Evolutionary conservation across 1,284 basidiomycete species (phyloP).

Genomic region (Leccinum subspadiceum): DNA sequence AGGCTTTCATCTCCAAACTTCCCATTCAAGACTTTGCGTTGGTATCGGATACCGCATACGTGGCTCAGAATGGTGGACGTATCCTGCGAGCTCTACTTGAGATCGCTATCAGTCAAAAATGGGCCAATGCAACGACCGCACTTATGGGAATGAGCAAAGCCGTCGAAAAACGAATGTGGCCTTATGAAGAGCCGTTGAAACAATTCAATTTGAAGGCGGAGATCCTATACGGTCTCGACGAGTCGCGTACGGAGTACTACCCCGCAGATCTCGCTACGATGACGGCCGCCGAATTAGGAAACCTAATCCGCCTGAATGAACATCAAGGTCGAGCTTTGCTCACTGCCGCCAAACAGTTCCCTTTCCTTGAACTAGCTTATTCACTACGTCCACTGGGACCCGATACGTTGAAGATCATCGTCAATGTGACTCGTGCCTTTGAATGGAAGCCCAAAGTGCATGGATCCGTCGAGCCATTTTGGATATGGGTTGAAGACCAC

Average conservation of each 20-base stretch:
- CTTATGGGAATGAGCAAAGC: constrained; percentile 94
- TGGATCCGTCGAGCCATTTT: constrained; percentile 83
- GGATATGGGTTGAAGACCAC: constrained; percentile 94
- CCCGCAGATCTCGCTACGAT: constrained; percentile 77
- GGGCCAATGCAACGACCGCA: constrained; percentile 80
- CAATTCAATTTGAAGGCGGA: constrained; percentile 81
- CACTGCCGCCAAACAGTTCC: constrained; percentile 85
- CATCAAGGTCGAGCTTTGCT: constrained; percentile 79
- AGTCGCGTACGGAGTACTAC: constrained; percentile 84
- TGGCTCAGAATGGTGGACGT: constrained; percentile 90
- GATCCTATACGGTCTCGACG: constrained; percentile 76
- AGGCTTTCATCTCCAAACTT: constrained; percentile 84
- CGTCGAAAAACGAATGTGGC: constrained; percentile 92
- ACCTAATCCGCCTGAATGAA: constrained; percentile 86
- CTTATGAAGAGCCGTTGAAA: constrained; percentile 89
- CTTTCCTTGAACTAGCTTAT: constrained; percentile 68
- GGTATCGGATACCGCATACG: constrained; percentile 94
- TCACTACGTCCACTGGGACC: constrained; percentile 79
- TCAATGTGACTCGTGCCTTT: constrained; percentile 70
- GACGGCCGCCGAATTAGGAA: constrained; percentile 75
- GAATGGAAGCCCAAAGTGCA: constrained; percentile 85
- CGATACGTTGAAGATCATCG: constrained; percentile 79
- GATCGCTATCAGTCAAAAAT: constrained; percentile 90
- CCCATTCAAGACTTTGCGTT: constrained; percentile 94
- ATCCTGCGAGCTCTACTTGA: constrained; percentile 94